A percentile compares a stretch with the other conserved stretches of the same genome.
Evolutionary conservation across 1,139 yeast genomes (phyloP).

Genomic region (Saccharomyces hybrid): DNA sequence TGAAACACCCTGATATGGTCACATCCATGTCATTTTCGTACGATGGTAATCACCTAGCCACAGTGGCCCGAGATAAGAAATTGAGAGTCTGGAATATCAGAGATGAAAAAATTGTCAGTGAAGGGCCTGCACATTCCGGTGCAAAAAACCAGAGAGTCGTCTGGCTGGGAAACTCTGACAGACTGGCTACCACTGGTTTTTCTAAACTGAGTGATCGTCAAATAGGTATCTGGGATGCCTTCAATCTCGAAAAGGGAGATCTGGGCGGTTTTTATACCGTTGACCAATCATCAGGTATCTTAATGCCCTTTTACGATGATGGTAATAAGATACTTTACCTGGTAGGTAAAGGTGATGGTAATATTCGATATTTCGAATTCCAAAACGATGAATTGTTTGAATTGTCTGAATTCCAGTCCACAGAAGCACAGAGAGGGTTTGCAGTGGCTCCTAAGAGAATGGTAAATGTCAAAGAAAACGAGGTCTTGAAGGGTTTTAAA

Average conservation of each 20-base stretch:
- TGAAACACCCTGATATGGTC: constrained; percentile 82
- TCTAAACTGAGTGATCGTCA: constrained; percentile 90
- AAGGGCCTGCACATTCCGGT: constrained; percentile 87
- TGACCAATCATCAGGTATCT: constrained; percentile 87
- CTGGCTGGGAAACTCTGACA: constrained; percentile 83
- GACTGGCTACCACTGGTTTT: constrained; percentile 92
- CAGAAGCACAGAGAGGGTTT: constrained; percentile 93
- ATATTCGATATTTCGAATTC: constrained; percentile 85
- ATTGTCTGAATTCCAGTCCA: constrained; percentile 77
- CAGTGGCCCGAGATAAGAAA: constrained; percentile 87
- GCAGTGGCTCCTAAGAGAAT: constrained; percentile 80
- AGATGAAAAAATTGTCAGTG: constrained; percentile 61
- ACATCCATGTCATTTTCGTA: constrained; percentile 86
- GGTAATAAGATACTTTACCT: constrained; percentile 72
- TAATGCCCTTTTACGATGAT: constrained; percentile 84
- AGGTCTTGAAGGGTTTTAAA: constrained; percentile 72
- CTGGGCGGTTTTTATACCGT: constrained; percentile 79
- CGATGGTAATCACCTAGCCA: constrained; percentile 78
- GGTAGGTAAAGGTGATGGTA: constrained; percentile 98
- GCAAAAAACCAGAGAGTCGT: constrained; percentile 82
- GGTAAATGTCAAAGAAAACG: constrained; percentile 75
- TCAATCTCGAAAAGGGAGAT: constrained; percentile 68
- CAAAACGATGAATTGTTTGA: constrained; percentile 74
- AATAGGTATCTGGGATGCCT: constrained; percentile 85
- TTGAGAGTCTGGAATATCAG: constrained; percentile 88